Conservation (phyloP, 2,329 filamentous ascomycete genomes). For the Neonectria sp. region DNA sequence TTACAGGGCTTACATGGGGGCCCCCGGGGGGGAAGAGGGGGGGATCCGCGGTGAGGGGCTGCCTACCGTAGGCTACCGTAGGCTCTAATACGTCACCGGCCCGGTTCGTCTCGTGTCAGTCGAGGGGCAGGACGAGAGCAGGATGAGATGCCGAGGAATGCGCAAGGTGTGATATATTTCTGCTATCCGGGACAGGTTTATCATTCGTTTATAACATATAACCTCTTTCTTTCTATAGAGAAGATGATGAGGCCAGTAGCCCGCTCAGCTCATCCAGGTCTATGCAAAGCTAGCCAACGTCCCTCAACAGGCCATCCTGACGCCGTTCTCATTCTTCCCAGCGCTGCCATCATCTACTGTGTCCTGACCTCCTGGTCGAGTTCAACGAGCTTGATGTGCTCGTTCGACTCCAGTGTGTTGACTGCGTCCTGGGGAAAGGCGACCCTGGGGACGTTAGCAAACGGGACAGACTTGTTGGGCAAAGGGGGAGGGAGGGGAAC, state of each 20-base stretch:
- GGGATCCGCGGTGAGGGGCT: conserved; percentile 12
- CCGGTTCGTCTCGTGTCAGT: conserved; percentile 8
- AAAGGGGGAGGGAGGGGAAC: conserved; percentile 51
- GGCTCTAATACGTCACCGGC: conserved; percentile 40
- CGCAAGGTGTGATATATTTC: neutral
- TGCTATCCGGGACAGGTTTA: neutral
- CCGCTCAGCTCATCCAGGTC: neutral
- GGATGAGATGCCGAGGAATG: neutral
- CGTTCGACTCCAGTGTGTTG: conserved; percentile 75
- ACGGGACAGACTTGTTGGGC: no score
- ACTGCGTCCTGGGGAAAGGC: conserved; percentile 79
- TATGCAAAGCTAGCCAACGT: neutral
- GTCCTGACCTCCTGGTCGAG: conserved; percentile 78
- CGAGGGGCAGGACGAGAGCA: neutral
- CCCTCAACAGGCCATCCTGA: neutral
- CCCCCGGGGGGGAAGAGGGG: neutral
- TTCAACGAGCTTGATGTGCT: conserved; percentile 84
- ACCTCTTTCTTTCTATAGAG: neutral
- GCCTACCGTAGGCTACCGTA: conserved; percentile 30
- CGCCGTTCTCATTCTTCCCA: neutral
- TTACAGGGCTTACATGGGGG: conserved; percentile 20
- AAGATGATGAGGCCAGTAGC: neutral
- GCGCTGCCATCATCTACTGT: conserved; percentile 67
- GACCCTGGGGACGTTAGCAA: conserved; percentile 68
- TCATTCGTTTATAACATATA: neutral